Evolutionary conservation across 176 grass and related monocot species (phyloP), one percentile per base, ranked within the genome.

Genomic region (Otatea glauca): DNA sequence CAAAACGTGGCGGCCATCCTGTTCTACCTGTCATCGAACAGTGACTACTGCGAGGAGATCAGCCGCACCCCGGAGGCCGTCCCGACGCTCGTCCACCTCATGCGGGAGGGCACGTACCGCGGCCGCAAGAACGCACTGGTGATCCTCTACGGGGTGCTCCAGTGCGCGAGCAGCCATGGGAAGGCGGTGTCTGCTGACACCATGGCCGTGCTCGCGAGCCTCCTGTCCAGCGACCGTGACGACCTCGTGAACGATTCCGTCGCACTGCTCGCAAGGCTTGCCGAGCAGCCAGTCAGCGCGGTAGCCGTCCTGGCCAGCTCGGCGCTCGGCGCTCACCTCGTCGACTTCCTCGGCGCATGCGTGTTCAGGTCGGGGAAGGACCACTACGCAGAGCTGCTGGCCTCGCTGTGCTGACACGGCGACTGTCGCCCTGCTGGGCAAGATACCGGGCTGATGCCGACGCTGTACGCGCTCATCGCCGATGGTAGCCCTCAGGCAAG

Each of bases 1-100:
- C 91, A 98, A 83, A 95, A 95, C 86, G 93, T 93, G 16, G 91
- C 86, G 20, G 93, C 89, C 23, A 86, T 98, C 16, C 53, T 98
- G 7, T 98, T 95, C 93, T 95, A 95, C 82, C 89, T 98, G 4
- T 90, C 96, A 5, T 87, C 93, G n/a, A 60, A 85, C 68, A 66
- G 80, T 32, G 85, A 81, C n/a, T 91, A 90, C 89, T 83, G 88
- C 68, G 70, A 70, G n/a, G 93, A 90, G 85, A 94, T 95, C 65
- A 54, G 83, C 44, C 84, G 77, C 25, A 83, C 92, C 34, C 89
- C 88, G 17, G 85, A 94, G 65, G 89, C 96, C 6, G 79, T 95
- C 18, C 88, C 93, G 15, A 87, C 91, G 73, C 80, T 98, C 29
- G 89, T 98, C 27, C 54, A 61, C 63, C 81, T 95, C 29, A 74